Percentiles rank a stretch among this genome's conserved stretches.
These are phyloP conservation scores for Yamagishiella unicocca DNA, from an alignment of 139 green algal species.

Conservation along the genomic window DNA sequence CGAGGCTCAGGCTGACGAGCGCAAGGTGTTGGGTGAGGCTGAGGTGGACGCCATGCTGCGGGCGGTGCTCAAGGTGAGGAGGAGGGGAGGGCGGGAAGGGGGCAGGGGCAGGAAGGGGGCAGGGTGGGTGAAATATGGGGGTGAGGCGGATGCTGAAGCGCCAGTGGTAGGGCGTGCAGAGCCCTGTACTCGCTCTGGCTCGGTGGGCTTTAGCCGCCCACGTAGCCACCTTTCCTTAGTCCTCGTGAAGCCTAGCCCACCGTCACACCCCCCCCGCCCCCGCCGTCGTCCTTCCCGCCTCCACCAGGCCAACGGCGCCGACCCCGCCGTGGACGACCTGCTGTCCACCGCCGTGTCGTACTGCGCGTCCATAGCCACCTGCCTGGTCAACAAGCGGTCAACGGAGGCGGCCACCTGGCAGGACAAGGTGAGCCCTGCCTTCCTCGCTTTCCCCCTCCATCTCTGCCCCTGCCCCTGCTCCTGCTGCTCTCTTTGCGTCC, in stretches of 20 bases:
- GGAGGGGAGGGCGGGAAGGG: neutral
- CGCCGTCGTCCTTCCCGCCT: neutral
- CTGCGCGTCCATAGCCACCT: conserved; percentile 43
- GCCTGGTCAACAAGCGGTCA: conserved; percentile 51
- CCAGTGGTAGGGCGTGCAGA: too few species aligned
- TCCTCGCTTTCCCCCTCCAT: neutral
- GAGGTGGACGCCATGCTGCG: conserved; percentile 40
- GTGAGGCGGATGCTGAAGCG: too few species aligned
- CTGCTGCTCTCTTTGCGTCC: too few species aligned
- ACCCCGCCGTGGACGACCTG: conserved; percentile 1
- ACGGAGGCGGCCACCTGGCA: conserved; percentile 51
- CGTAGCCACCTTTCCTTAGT: too few species aligned
- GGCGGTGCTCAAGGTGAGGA: neutral
- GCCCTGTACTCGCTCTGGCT: too few species aligned
- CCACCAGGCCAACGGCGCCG: conserved; percentile 12
- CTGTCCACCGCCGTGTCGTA: conserved; percentile 29
- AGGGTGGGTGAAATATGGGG: neutral
- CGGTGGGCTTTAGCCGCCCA: too few species aligned
- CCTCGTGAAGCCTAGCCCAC: too few species aligned
- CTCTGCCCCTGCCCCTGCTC: neutral
- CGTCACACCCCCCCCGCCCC: too few species aligned
- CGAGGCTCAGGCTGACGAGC: neutral
- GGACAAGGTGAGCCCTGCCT: conserved; percentile 27
- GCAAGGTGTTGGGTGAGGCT: conserved; percentile 23
- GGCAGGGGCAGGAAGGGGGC: neutral